Conservation (phyloP, 805 yeast species). For the Yarrowia sp. region DNA sequence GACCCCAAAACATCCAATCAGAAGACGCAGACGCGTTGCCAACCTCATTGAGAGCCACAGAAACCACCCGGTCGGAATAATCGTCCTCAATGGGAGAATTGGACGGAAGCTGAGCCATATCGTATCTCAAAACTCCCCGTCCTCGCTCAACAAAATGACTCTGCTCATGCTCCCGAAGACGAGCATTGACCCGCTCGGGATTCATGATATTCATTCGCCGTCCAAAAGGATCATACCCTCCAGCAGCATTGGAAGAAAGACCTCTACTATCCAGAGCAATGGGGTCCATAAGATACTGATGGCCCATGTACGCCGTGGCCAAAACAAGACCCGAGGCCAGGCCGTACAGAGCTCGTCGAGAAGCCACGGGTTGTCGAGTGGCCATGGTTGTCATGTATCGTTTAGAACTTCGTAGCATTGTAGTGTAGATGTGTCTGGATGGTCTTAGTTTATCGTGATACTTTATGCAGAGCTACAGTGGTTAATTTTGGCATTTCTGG, state of each 20-base stretch:
- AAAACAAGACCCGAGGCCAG: slow-evolving; percentile 8
- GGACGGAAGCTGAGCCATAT: slow-evolving; percentile 82
- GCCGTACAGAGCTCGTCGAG: slow-evolving; percentile 12
- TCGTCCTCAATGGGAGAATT: slow-evolving; percentile 95
- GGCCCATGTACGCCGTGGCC: slow-evolving; percentile 22
- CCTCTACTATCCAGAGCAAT: slow-evolving; percentile 20
- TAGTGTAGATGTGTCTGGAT: too few relatives aligned
- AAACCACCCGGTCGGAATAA: slow-evolving; percentile 72
- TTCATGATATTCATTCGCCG: slow-evolving; percentile 28
- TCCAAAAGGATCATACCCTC: slow-evolving; percentile 16
- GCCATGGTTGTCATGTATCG: slow-evolving; percentile 11
- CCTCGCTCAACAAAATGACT: slow-evolving; percentile 77
- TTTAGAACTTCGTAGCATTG: slow-evolving; percentile 15
- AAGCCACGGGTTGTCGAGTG: neutral
- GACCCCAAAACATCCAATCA: slow-evolving; percentile 94
- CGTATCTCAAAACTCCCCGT: slow-evolving; percentile 84
- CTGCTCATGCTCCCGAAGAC: slow-evolving; percentile 71
- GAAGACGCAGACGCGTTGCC: slow-evolving; percentile 42
- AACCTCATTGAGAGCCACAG: slow-evolving; percentile 51
- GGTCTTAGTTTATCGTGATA: too few relatives aligned
- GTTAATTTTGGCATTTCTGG: too few relatives aligned
- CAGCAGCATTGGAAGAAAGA: slow-evolving; percentile 12
- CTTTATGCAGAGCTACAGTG: too few relatives aligned
- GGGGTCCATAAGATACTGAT: slow-evolving; percentile 17
- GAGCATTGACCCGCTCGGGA: slow-evolving; percentile 62